A percentile compares a stretch with the other conserved stretches of the same genome.
Conservation (phyloP, 495 filamentous ascomycete species). For the Podospora pseudocomata region DNA sequence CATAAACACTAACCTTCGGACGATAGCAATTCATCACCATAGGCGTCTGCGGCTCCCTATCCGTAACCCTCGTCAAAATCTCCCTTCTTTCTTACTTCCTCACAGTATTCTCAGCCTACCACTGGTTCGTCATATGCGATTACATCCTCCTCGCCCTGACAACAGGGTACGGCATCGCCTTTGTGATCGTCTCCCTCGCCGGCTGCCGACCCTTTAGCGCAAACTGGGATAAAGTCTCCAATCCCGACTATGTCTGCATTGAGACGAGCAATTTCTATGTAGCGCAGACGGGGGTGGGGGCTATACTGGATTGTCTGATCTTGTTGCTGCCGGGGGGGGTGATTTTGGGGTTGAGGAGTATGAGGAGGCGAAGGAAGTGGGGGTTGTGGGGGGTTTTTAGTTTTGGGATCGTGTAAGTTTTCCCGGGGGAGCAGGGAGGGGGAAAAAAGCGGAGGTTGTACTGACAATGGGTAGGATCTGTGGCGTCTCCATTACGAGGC, state of each 20-base stretch:
- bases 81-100: not conserved
- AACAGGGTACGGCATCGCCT: not conserved
- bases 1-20: too few relatives aligned
- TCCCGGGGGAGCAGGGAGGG: not conserved
- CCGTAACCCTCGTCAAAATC: not conserved
- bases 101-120: not conserved
- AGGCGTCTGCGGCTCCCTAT: not conserved
- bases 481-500: not conserved
- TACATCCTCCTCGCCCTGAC: not conserved
- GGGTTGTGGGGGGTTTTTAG: not conserved
- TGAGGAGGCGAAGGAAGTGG: not conserved
- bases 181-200: not conserved
- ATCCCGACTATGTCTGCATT: not conserved
- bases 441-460: too few relatives aligned
- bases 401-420: not conserved
- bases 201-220: not conserved
- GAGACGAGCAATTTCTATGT: not conserved
- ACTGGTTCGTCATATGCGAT: not conserved
- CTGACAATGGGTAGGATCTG: not conserved
- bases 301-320: not conserved
- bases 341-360: not conserved
- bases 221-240: not conserved
- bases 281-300: not conserved
- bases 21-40: not conserved
- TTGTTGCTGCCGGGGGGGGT: not conserved